Conservation (phyloP, 352 stramenopile species). For the Globisporangium nagaii region DNA sequence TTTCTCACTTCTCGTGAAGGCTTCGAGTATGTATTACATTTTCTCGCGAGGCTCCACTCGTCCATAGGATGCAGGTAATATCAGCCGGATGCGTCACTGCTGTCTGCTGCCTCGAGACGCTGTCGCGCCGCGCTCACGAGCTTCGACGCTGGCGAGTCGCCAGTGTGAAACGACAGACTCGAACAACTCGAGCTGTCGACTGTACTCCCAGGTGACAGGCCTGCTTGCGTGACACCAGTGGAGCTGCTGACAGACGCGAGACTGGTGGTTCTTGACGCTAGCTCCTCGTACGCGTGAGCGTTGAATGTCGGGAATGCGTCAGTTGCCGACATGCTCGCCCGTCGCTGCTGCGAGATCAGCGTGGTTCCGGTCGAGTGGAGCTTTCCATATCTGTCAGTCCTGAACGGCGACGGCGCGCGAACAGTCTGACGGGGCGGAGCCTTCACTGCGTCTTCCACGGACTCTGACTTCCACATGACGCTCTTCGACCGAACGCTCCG, state of each 20-base stretch:
- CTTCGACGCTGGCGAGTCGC: slow-evolving; percentile 19
- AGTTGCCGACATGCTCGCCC: slow-evolving; percentile 2
- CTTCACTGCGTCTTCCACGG: slow-evolving; percentile 27
- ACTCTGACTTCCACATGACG: slow-evolving; percentile 38
- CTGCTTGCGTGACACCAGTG: neutral
- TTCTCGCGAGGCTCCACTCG: too few species aligned
- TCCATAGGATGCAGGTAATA: too few species aligned
- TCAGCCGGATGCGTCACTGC: too few species aligned
- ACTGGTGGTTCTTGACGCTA: slow-evolving; percentile 15
- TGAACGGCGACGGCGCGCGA: slow-evolving; percentile 21
- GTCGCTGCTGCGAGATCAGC: slow-evolving; percentile 2
- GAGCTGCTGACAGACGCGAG: neutral
- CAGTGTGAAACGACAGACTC: slow-evolving; percentile 19
- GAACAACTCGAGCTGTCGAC: slow-evolving; percentile 12
- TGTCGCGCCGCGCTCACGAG: slow-evolving; percentile 35
- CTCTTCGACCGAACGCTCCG: slow-evolving; percentile 32
- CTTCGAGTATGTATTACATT: too few species aligned
- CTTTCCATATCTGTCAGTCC: neutral
- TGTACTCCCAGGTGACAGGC: neutral
- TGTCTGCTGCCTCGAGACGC: slow-evolving; percentile 17
- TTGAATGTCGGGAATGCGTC: slow-evolving; percentile 31
- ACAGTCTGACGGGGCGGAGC: slow-evolving; percentile 20
- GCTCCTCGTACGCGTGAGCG: slow-evolving; percentile 22
- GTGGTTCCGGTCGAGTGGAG: neutral
- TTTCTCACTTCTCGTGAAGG: too few species aligned